These are phyloP conservation scores for Globisporangium sylvaticum DNA, from an alignment of 352 stramenopile species.

Conservation along the genomic window DNA sequence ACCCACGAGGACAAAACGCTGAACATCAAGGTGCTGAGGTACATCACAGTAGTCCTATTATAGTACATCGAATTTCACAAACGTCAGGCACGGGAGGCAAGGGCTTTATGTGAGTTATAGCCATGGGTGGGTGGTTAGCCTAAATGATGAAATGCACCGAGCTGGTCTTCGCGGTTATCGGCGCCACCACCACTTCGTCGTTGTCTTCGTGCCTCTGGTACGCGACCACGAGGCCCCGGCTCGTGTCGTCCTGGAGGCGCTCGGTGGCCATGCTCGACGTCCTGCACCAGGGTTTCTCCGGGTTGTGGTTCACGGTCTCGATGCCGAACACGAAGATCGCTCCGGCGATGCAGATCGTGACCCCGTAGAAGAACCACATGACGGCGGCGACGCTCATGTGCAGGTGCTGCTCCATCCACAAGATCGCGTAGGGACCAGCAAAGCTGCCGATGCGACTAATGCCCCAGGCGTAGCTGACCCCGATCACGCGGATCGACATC, in stretches of 20 bases:
- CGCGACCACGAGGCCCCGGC: neutral
- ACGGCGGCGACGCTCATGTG: conserved; percentile 9
- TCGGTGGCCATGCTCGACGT: neutral
- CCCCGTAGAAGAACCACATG: conserved; percentile 8
- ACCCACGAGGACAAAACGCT: too few species aligned
- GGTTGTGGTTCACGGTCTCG: neutral
- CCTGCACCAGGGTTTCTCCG: neutral
- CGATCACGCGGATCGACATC: conserved; percentile 31
- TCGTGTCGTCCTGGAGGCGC: neutral
- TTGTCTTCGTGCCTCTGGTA: neutral
- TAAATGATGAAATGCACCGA: too few species aligned
- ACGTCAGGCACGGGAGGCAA: too few species aligned
- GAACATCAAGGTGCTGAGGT: too few species aligned
- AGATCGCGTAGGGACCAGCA: conserved; percentile 23
- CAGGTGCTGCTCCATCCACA: conserved; percentile 21
- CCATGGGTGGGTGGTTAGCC: too few species aligned
- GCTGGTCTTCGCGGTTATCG: too few species aligned
- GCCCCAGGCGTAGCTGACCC: conserved; percentile 26
- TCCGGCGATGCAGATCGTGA: conserved; percentile 13
- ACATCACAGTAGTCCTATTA: too few species aligned
- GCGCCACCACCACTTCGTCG: too few species aligned
- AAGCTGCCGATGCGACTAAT: conserved; percentile 22
- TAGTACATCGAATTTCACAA: too few species aligned
- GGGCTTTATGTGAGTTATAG: too few species aligned
- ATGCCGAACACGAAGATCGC: neutral